These are phyloP conservation scores for Trichoderma sp. DNA, from an alignment of 2,329 filamentous ascomycete species.

Conservation along the genomic window DNA sequence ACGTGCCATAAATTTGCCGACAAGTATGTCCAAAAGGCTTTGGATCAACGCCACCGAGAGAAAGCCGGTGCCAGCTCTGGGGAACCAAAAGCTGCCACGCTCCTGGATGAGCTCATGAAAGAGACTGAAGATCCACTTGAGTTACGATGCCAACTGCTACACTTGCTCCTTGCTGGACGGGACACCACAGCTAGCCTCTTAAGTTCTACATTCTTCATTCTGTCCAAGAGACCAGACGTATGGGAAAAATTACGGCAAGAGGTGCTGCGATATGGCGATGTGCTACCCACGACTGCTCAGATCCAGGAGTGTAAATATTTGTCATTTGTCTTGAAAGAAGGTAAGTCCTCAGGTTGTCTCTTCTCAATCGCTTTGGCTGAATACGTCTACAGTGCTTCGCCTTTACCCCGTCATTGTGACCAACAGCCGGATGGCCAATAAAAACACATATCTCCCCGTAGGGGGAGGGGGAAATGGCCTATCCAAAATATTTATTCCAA, in stretches of 20 bases:
- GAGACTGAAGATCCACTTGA: not conserved
- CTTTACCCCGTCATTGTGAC: conserved; percentile 44
- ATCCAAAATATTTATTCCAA: conserved; percentile 38
- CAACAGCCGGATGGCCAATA: conserved; percentile 42
- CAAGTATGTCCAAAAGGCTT: conserved; percentile 24
- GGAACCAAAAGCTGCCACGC: not conserved
- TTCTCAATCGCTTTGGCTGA: not conserved
- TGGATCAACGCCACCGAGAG: conserved; percentile 29
- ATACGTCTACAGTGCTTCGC: conserved; percentile 36
- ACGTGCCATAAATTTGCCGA: too few relatives aligned
- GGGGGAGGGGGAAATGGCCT: conserved; percentile 42
- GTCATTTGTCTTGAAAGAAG: not conserved
- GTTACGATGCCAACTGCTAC: conserved; percentile 28
- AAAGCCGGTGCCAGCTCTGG: not conserved
- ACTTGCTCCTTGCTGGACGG: conserved; percentile 35
- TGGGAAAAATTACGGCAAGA: conserved; percentile 43
- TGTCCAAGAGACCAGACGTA: conserved; percentile 35
- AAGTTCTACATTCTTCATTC: conserved; percentile 33
- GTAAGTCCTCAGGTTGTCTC: not conserved
- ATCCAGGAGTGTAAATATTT: not conserved
- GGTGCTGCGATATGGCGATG: conserved; percentile 21
- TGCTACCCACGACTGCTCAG: conserved; percentile 32
- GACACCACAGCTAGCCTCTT: conserved; percentile 41
- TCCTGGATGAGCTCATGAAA: not conserved
- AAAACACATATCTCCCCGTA: conserved; percentile 42